Conservation (phyloP, 495 filamentous ascomycete species). For the Clohesyomyces aquaticus region DNA sequence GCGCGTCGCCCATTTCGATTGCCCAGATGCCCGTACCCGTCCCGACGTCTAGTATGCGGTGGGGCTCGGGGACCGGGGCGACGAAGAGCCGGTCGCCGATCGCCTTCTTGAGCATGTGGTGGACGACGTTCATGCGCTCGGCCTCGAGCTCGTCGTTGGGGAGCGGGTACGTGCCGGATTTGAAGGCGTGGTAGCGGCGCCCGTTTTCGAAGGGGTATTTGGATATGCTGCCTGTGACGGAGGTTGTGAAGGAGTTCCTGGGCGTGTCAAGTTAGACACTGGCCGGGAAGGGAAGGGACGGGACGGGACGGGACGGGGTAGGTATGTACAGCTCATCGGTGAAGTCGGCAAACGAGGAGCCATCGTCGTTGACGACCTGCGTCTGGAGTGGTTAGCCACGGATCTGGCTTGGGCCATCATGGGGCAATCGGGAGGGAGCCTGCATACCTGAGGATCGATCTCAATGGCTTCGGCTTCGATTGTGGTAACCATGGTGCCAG, state of each 20-base stretch:
- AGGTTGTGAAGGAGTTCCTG: conserved; percentile 34
- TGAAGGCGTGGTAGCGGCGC: conserved; percentile 40
- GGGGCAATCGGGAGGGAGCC: not conserved
- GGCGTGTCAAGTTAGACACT: not conserved
- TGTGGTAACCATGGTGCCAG: not conserved
- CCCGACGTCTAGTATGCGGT: conserved; percentile 37
- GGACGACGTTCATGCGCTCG: conserved; percentile 55
- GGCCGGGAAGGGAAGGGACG: not conserved
- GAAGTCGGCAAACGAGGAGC: conserved; percentile 28
- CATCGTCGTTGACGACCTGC: conserved; percentile 23
- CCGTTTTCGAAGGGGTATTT: conserved; percentile 39
- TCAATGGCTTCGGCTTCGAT: conserved; percentile 21
- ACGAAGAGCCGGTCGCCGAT: conserved; percentile 26
- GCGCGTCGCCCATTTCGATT: conserved; percentile 29
- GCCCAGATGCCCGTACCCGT: conserved; percentile 37
- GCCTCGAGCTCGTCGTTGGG: conserved; percentile 38
- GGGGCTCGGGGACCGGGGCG: conserved; percentile 12
- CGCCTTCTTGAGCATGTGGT: conserved; percentile 35
- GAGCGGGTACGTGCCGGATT: conserved; percentile 28
- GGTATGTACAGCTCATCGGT: conserved; percentile 33
- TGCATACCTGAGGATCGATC: conserved; percentile 27
- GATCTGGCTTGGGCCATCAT: not conserved
- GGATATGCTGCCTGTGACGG: conserved; percentile 17
- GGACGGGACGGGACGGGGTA: not conserved
- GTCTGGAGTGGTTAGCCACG: not conserved